Conservation (phyloP, 768 basidiomycete genomes). For the Podaxis sp. region DNA sequence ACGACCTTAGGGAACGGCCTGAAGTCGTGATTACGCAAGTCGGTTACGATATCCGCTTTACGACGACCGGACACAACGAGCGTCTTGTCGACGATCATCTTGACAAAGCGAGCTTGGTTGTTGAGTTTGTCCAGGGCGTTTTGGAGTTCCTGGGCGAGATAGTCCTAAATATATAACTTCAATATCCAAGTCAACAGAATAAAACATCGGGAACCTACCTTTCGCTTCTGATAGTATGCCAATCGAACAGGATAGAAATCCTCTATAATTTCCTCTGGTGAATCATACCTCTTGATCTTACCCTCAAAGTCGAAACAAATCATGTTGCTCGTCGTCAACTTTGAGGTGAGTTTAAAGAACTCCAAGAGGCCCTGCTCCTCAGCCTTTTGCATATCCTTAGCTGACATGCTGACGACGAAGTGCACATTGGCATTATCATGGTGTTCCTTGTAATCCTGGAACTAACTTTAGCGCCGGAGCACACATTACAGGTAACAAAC, state of each 20-base stretch:
- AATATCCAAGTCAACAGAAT: constrained; percentile 13
- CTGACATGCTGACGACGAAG: constrained; percentile 79
- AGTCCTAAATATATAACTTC: constrained; percentile 54
- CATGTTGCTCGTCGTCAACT: constrained; percentile 94
- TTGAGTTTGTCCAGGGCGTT: constrained; percentile 77
- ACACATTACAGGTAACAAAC: background rate
- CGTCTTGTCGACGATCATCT: constrained; percentile 90
- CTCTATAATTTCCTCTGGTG: constrained; percentile 88
- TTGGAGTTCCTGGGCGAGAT: constrained; percentile 81
- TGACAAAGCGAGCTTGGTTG: constrained; percentile 95
- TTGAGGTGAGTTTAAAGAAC: constrained; percentile 85
- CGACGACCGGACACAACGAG: constrained; percentile 85
- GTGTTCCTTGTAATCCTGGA: constrained; percentile 95
- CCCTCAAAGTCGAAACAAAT: constrained; percentile 96
- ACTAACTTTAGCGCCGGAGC: background rate
- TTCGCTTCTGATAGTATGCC: constrained; percentile 93
- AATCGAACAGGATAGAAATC: constrained; percentile 91
- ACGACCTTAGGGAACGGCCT: constrained; percentile 84
- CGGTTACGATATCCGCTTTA: constrained; percentile 80
- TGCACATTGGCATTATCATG: constrained; percentile 92
- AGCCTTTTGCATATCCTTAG: constrained; percentile 81
- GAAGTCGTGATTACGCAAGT: constrained; percentile 84
- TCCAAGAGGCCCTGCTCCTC: constrained; percentile 88
- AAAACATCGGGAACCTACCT: constrained; percentile 47
- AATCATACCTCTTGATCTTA: constrained; percentile 91